These are phyloP conservation scores for Gremmenia infestans DNA, from an alignment of 2,329 filamentous ascomycete species.

Conservation along the genomic window DNA sequence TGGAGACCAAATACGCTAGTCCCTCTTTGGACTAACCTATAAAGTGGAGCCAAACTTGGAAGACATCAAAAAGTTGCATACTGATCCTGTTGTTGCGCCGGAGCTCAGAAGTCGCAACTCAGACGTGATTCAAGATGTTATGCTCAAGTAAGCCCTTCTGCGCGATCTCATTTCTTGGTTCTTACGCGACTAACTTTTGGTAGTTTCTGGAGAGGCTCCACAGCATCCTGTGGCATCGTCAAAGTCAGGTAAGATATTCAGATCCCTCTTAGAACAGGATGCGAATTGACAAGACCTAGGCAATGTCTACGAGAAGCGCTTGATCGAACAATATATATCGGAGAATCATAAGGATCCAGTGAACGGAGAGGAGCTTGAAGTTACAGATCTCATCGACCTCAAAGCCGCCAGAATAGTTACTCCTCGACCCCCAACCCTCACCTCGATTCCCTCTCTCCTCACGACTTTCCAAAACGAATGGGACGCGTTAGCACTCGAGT, in stretches of 20 bases:
- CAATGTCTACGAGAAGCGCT: constrained; percentile 86
- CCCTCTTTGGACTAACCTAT: neutral
- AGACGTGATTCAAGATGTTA: constrained; percentile 46
- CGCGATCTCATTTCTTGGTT: neutral
- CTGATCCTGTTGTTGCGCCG: constrained; percentile 17
- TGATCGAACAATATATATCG: constrained; percentile 91
- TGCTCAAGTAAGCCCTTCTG: constrained; percentile 54
- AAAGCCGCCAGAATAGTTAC: constrained; percentile 79
- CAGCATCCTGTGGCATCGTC: constrained; percentile 91
- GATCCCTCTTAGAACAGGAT: constrained; percentile 13
- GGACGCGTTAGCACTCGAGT: constrained; percentile 89
- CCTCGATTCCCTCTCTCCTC: constrained; percentile 91
- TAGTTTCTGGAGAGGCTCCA: constrained; percentile 94
- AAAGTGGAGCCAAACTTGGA: neutral
- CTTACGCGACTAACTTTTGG: constrained; percentile 23
- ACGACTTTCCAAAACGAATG: constrained; percentile 97
- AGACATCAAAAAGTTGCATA: constrained; percentile 10
- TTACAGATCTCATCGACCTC: constrained; percentile 83
- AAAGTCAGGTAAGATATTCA: constrained; percentile 69
- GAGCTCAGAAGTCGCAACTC: constrained; percentile 13
- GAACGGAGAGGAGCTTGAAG: constrained; percentile 75
- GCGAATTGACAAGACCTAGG: constrained; percentile 43
- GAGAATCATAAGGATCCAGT: constrained; percentile 92
- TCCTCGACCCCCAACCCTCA: constrained; percentile 86
- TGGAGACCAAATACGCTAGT: neutral